Evolutionary conservation across 2,329 filamentous ascomycete genomes (phyloP).

Genomic region (Fusarium paranaense): DNA sequence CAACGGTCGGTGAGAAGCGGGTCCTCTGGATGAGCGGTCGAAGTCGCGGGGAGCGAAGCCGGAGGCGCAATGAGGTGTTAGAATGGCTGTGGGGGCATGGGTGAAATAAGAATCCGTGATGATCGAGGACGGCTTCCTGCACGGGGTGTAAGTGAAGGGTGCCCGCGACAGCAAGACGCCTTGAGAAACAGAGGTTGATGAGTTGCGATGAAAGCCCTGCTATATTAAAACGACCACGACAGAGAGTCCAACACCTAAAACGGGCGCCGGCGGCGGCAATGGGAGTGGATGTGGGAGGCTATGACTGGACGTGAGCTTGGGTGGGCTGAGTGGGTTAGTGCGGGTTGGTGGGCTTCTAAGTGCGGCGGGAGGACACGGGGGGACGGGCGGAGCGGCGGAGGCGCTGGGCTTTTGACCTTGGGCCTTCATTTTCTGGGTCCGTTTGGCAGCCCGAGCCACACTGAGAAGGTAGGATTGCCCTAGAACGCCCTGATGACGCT

Average conservation of each 20-base stretch:
- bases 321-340: slow-evolving; percentile 42
- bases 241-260: slow-evolving; percentile 33
- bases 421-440: slow-evolving; percentile 34
- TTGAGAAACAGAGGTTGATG: slow-evolving; percentile 25
- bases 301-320: slow-evolving; percentile 35
- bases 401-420: slow-evolving; percentile 33
- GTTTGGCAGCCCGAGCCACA: slow-evolving; percentile 40
- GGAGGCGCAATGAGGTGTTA: slow-evolving; percentile 27
- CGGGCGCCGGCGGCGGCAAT: slow-evolving; percentile 36
- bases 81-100: slow-evolving; percentile 13
- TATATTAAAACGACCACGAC: slow-evolving; percentile 43
- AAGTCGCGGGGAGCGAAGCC: slow-evolving; percentile 35
- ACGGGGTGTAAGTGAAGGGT: slow-evolving; percentile 29
- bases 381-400: slow-evolving; percentile 33
- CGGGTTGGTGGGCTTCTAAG: slow-evolving; percentile 36
- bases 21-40: slow-evolving; percentile 41
- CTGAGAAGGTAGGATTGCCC: slow-evolving; percentile 24
- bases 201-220: slow-evolving; percentile 38
- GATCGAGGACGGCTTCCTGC: slow-evolving; percentile 2
- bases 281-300: slow-evolving; percentile 33
- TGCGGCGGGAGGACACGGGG: slow-evolving; percentile 33
- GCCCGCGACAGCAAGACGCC: slow-evolving; percentile 31
- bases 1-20: slow-evolving; percentile 43
- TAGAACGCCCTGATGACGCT: slow-evolving; percentile 33
- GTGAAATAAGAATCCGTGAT: slow-evolving; percentile 20